Conservation (phyloP, 257 asterid genomes). For the Forsythia viridissima region DNA sequence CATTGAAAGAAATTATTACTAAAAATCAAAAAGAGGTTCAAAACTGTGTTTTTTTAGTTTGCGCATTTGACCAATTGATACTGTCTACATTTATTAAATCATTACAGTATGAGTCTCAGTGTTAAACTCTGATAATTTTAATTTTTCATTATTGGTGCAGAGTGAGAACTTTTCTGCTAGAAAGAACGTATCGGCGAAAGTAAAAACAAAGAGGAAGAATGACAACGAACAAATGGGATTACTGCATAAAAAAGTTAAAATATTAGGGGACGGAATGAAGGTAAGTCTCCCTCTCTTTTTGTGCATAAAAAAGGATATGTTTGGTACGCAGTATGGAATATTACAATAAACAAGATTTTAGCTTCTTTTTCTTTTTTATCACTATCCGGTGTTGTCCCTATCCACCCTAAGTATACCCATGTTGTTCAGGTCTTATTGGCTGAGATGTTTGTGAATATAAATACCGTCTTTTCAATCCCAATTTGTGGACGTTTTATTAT, state of each 20-base stretch:
- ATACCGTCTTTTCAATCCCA: not conserved
- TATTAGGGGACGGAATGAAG: conserved; percentile 84
- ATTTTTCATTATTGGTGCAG: conserved; percentile 43
- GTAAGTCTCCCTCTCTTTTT: conserved; percentile 44
- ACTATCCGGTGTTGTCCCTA: too few species aligned
- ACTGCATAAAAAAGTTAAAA: conserved; percentile 72
- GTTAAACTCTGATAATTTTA: conserved; percentile 5
- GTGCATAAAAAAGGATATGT: conserved; percentile 15
- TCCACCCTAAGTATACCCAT: not conserved
- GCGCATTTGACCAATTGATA: not conserved
- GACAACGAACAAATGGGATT: conserved; percentile 61
- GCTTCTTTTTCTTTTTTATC: too few species aligned
- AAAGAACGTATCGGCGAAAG: conserved; percentile 58
- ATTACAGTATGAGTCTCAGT: not conserved
- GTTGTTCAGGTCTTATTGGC: not conserved
- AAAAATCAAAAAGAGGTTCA: conserved; percentile 67
- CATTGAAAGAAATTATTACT: conserved; percentile 41
- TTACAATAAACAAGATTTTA: not conserved
- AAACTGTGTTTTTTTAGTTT: not conserved
- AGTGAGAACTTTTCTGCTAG: conserved; percentile 55
- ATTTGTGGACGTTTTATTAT: not conserved
- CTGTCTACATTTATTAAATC: not conserved
- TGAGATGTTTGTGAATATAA: not conserved
- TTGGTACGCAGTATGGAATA: not conserved
- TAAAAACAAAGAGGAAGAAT: conserved; percentile 71